Conservation (phyloP, 2,329 filamentous ascomycete species). For the Epichloe hybrida region DNA sequence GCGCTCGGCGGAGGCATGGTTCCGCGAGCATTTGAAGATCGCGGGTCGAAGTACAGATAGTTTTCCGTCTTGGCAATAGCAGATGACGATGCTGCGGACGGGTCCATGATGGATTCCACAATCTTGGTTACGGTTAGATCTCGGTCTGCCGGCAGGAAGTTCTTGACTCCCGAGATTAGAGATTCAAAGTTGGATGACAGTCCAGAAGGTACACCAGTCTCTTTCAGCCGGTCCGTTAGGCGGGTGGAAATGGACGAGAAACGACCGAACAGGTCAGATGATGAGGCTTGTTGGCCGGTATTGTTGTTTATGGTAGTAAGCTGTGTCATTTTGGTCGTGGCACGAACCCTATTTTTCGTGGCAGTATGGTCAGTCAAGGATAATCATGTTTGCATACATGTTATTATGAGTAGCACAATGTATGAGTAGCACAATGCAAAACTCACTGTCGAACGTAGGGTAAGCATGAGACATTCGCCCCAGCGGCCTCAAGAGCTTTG, state of each 20-base stretch:
- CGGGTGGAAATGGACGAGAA: constrained; percentile 87
- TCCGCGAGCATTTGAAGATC: constrained; percentile 82
- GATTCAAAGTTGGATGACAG: constrained; percentile 76
- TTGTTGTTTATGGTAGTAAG: constrained; percentile 74
- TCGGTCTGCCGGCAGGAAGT: constrained; percentile 90
- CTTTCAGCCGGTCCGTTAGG: constrained; percentile 86
- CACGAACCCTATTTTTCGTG: constrained; percentile 52
- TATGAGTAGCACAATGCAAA: not conserved
- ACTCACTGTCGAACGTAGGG: constrained; percentile 75
- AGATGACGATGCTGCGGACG: constrained; percentile 72
- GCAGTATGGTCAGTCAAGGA: not conserved
- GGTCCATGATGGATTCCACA: constrained; percentile 96
- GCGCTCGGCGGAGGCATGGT: constrained; percentile 72
- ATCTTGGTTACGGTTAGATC: constrained; percentile 97
- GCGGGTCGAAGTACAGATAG: constrained; percentile 94
- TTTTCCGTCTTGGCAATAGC: constrained; percentile 93
- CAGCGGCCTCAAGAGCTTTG: constrained; percentile 63
- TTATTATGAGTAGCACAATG: not conserved
- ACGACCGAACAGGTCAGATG: constrained; percentile 77
- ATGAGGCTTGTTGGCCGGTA: constrained; percentile 41
- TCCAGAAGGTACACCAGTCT: constrained; percentile 61
- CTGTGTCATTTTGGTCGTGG: constrained; percentile 96
- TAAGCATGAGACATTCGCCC: constrained; percentile 63
- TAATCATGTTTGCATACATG: not conserved
- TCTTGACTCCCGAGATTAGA: constrained; percentile 91